phyloP scores from a whole-genome alignment of 202 grass and related monocot genomes.

The Tripidium arundinaceum region DNA sequence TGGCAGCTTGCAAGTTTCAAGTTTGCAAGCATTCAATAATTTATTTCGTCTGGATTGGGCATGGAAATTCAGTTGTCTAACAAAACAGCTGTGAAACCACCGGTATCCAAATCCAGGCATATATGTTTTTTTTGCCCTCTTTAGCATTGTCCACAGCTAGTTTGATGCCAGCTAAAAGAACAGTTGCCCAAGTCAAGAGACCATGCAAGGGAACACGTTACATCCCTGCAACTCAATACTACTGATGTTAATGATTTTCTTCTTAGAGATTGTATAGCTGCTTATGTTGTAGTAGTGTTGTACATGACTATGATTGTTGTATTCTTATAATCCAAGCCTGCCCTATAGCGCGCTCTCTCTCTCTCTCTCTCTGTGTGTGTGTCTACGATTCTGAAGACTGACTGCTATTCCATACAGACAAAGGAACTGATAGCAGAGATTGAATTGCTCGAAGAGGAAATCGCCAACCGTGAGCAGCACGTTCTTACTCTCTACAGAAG shows the following conservation, averaged over 20 bases:
- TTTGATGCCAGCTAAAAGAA: background rate
- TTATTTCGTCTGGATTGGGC: background rate
- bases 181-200: background rate
- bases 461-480: constrained; percentile 77
- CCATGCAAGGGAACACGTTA: background rate
- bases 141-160: background rate
- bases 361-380: too few species aligned
- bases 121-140: background rate
- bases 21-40: background rate
- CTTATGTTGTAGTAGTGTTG: background rate
- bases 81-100: background rate
- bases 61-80: background rate
- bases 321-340: too few species aligned
- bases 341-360: too few species aligned
- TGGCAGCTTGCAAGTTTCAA: background rate
- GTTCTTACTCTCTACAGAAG: constrained; percentile 93
- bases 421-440: constrained; percentile 88
- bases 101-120: background rate
- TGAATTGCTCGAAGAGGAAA: constrained; percentile 94
- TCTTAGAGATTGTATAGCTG: background rate
- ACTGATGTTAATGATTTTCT: background rate
- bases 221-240: background rate
- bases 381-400: background rate
- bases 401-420: constrained; percentile 47
- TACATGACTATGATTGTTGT: background rate